phyloP scores from a whole-genome alignment of 1,284 basidiomycete genomes.

The Stereum hirsutum region DNA sequence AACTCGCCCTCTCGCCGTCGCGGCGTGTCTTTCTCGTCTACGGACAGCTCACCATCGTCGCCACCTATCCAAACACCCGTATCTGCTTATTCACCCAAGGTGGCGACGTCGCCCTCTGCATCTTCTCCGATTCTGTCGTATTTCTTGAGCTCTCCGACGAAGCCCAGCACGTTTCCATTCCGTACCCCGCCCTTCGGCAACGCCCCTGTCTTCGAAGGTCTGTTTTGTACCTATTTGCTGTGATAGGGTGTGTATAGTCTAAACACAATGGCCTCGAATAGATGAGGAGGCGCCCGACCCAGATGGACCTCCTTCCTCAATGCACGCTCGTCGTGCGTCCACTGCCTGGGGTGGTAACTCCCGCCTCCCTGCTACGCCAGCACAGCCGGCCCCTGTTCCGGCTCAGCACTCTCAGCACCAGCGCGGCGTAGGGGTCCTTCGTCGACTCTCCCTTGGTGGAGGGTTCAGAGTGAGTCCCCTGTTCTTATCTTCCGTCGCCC shows the following conservation, averaged over 20 bases:
- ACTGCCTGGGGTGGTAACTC: slow-evolving; percentile 38
- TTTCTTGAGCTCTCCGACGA: slow-evolving; percentile 53
- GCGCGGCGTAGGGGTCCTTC: slow-evolving; percentile 56
- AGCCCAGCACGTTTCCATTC: slow-evolving; percentile 40
- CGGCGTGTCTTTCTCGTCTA: slow-evolving; percentile 35
- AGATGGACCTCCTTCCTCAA: slow-evolving; percentile 19
- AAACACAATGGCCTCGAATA: slow-evolving; percentile 6
- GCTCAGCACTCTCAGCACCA: slow-evolving; percentile 31
- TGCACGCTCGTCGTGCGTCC: slow-evolving; percentile 25
- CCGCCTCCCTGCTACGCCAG: slow-evolving; percentile 31
- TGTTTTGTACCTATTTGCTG: slow-evolving; percentile 8
- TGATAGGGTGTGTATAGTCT: background rate
- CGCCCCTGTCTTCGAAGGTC: slow-evolving; percentile 58
- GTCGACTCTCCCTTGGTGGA: slow-evolving; percentile 61
- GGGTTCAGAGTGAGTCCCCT: slow-evolving; percentile 43
- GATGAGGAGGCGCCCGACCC: slow-evolving; percentile 29
- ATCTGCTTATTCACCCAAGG: slow-evolving; percentile 29
- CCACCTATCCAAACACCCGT: slow-evolving; percentile 31
- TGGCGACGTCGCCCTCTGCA: slow-evolving; percentile 43
- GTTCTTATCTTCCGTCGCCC: slow-evolving; percentile 9
- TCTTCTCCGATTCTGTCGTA: slow-evolving; percentile 67
- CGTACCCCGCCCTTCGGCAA: slow-evolving; percentile 34
- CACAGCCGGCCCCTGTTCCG: slow-evolving; percentile 15
- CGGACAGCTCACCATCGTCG: slow-evolving; percentile 35
- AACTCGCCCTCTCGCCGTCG: slow-evolving; percentile 23